Percentiles rank a stretch among this genome's conserved stretches.
These are phyloP conservation scores for Acanthamoeba healyi DNA, from an alignment of 208 protist genomes.

Conservation along the genomic window DNA sequence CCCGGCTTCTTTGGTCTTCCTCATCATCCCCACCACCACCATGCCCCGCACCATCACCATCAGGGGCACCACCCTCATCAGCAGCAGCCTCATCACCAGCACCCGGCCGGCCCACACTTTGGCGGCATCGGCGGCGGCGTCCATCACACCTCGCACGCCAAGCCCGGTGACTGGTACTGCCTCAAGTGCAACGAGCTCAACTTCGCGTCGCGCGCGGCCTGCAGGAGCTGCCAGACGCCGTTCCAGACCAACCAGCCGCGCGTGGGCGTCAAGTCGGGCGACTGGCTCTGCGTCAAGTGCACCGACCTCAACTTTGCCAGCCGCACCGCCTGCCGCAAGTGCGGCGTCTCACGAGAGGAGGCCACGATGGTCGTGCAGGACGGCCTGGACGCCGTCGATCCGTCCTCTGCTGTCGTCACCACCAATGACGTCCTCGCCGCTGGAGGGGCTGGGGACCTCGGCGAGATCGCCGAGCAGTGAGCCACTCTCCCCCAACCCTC, in stretches of 20 bases:
- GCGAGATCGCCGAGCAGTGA: conserved; percentile 44
- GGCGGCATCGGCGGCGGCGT: not conserved
- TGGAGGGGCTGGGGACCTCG: not conserved
- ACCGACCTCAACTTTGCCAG: conserved; percentile 69
- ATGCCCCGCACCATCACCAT: too few species aligned
- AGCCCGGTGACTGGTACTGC: conserved; percentile 66
- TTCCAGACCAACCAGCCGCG: not conserved
- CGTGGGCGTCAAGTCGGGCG: conserved; percentile 40
- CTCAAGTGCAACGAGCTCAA: conserved; percentile 67
- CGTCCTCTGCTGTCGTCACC: not conserved
- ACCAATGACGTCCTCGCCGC: not conserved
- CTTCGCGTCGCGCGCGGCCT: conserved; percentile 48
- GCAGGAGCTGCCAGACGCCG: conserved; percentile 60
- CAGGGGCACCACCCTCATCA: too few species aligned
- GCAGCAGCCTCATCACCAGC: too few species aligned
- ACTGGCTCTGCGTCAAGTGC: conserved; percentile 56
- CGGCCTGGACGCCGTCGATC: not conserved
- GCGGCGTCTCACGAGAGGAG: conserved; percentile 14
- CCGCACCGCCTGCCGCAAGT: conserved; percentile 69
- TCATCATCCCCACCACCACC: not conserved
- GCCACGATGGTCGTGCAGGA: too few species aligned
- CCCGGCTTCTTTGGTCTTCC: conserved; percentile 23
- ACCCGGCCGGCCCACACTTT: not conserved
- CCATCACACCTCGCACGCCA: conserved; percentile 8
- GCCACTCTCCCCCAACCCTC: too few species aligned